Percentiles rank a stretch among this genome's conserved stretches.
Evolutionary conservation across 306 rosid genomes (phyloP).

Genomic region (Rubus idaeus): DNA sequence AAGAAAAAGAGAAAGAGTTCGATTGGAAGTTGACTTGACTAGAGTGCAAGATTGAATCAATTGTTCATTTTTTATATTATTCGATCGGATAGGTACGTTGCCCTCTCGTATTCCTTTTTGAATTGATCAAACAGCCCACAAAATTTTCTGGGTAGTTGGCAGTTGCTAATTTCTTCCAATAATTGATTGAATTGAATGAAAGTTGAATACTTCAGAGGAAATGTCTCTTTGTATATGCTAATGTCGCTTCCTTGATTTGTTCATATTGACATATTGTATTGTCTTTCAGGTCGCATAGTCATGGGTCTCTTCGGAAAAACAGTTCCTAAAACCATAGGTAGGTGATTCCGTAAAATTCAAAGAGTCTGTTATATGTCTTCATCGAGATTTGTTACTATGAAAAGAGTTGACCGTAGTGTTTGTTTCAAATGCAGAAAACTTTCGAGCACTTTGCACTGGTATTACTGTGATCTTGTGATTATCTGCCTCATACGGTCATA

Average conservation of each 20-base stretch:
- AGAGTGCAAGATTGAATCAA: too few species aligned
- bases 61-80: too few species aligned
- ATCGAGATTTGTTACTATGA: background rate
- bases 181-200: background rate
- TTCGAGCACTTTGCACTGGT: constrained; percentile 92
- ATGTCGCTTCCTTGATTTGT: too few species aligned
- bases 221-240: background rate
- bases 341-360: constrained; percentile 6
- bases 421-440: constrained; percentile 65
- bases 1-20: too few species aligned
- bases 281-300: constrained; percentile 67
- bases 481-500: background rate
- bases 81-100: too few species aligned
- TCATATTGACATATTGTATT: too few species aligned
- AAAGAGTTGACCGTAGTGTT: constrained; percentile 17
- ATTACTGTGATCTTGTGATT: constrained; percentile 22
- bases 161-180: background rate
- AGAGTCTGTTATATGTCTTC: background rate
- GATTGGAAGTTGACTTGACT: too few species aligned
- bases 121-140: background rate
- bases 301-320: constrained; percentile 73
- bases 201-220: background rate
- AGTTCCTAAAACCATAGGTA: constrained; percentile 82
- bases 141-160: background rate
- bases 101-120: too few species aligned